phyloP scores from a whole-genome alignment of 257 asterid species.

The Jacaranda copaia region DNA sequence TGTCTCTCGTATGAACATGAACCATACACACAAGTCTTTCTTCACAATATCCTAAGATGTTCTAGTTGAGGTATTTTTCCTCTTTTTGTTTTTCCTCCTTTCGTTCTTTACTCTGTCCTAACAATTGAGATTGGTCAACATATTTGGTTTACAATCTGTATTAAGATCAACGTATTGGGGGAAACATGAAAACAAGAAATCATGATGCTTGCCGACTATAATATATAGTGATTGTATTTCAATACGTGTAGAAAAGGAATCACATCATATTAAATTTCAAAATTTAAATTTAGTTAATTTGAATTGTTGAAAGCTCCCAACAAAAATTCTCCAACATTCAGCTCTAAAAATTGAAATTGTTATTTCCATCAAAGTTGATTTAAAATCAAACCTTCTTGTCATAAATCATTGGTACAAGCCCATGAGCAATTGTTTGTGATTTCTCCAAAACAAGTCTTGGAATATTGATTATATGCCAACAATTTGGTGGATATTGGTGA shows the following conservation, averaged over 20 bases:
- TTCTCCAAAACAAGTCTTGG: constrained; percentile 30
- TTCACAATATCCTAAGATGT: no score
- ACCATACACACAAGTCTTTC: background rate
- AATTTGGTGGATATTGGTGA: constrained; percentile 26
- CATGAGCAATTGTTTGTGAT: background rate
- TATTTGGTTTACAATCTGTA: background rate
- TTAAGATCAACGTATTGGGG: background rate
- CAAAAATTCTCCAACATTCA: no score
- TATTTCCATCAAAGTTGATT: background rate
- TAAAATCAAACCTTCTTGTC: background rate
- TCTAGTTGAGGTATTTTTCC: no score
- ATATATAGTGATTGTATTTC: background rate
- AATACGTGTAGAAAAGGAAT: no score
- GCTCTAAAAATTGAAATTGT: no score
- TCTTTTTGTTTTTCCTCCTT: no score
- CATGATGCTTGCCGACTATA: background rate
- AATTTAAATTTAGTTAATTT: no score
- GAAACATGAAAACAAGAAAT: background rate
- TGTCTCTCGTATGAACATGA: background rate
- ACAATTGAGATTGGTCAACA: background rate
- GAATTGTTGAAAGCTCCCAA: no score
- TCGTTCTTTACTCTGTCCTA: background rate
- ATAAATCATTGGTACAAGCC: background rate
- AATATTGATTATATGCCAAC: constrained; percentile 32
- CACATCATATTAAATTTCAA: no score